Evolutionary conservation across 1,139 yeast genomes (phyloP), one percentile per base, ranked within the genome.

Genomic region (Hemisphaericaspora lyxosophila): DNA sequence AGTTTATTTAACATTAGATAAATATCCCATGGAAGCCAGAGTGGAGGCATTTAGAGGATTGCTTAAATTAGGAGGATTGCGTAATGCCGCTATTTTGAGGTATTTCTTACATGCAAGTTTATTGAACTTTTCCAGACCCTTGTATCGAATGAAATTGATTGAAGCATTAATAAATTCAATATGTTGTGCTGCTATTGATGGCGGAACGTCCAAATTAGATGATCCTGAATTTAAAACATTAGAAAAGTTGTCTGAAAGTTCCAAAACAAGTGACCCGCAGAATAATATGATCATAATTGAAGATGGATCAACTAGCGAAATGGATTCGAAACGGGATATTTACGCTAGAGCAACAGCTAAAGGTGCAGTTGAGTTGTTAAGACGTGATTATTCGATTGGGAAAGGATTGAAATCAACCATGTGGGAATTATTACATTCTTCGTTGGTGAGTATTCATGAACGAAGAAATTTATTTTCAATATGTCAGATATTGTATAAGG

Each of bases 1-100:
- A 22, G 47, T 80, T 12, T 59, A 65, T 34, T 79, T 72, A 42
- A 83, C 95, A 0, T 65, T 68, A 33, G 66, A 73, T 0, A 69
- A 68, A 12, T 68, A 70, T 46, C 64, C 74, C 20, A 58, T 67
- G 33, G 82, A 79, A 23, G 73, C 87, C 1, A 62, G 96, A 34
- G 54, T 84, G 11, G 75, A 75, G 33, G 92, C 96, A 0, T 84
- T 85, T 54, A 75, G 75, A 39, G 86, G 90, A 0, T 53, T 92
- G 28, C 65, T 90, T 38, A 53, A 76, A 4, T 64, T 87, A 26
- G 97, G 97, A 8, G 97, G 94, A 0, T 63, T 89, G 43, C 81
- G 80, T 42, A 85, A 86, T 51, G 59, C 67, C 12, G 67, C 71
- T 17, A 68, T 88, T 4, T 55, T 88, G 47, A 66, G 73, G 20